phyloP scores from a whole-genome alignment of 257 asterid species.

The Gynochthodes officinalis region DNA sequence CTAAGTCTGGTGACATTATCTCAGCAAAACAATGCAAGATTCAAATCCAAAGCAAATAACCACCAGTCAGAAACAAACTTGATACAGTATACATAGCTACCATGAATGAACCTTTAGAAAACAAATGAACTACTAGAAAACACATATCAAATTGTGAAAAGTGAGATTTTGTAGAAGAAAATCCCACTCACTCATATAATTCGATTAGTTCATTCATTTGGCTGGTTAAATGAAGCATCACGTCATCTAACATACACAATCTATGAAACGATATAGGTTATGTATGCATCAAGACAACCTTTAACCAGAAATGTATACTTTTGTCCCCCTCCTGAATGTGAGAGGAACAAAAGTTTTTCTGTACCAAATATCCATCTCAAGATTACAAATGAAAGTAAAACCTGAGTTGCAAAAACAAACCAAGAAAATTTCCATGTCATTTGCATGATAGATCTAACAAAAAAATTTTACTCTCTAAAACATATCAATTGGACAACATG shows the following conservation, averaged over 20 bases:
- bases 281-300: constrained; percentile 20
- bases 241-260: neutral
- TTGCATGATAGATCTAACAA: neutral
- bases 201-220: constrained; percentile 9
- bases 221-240: constrained; percentile 24
- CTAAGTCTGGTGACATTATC: constrained; percentile 21
- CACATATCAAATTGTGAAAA: constrained; percentile 24
- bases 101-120: too few relatives aligned
- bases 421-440: neutral
- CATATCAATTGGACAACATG: neutral
- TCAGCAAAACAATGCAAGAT: neutral
- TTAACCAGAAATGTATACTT: constrained; percentile 16
- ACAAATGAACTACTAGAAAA: neutral
- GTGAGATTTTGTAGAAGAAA: constrained; percentile 19
- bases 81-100: too few relatives aligned
- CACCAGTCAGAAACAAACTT: neutral
- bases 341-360: neutral
- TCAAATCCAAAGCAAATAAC: neutral
- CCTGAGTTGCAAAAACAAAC: neutral
- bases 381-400: neutral
- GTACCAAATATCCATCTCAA: neutral
- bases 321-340: neutral
- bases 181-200: constrained; percentile 24
- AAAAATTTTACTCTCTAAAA: neutral
- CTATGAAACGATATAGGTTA: neutral